phyloP scores from a whole-genome alignment of 164 flowering plant species.

The Cinnamomum micranthum region DNA sequence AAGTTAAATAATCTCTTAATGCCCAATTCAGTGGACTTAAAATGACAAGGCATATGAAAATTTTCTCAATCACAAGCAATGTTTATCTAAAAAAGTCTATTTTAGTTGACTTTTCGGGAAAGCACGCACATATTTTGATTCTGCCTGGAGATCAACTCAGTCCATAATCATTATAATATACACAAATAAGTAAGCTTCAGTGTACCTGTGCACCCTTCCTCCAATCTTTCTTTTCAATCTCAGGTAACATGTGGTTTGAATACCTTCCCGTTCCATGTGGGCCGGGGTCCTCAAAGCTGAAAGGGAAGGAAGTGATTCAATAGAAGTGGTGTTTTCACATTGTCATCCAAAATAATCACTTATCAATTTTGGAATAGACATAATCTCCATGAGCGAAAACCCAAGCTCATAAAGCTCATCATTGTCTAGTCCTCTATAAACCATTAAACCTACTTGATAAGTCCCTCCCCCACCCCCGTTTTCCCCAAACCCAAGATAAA shows the following conservation, averaged over 20 bases:
- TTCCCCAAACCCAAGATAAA: too few species aligned
- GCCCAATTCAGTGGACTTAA: not conserved
- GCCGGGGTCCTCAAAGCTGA: constrained; percentile 96
- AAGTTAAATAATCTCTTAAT: too few species aligned
- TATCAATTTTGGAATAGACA: not conserved
- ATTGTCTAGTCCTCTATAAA: not conserved
- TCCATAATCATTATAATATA: not conserved
- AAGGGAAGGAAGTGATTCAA: not conserved
- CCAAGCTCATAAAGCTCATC: not conserved
- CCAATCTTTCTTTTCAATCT: constrained; percentile 73
- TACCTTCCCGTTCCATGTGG: constrained; percentile 95
- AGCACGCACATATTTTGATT: too few species aligned
- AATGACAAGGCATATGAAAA: not conserved
- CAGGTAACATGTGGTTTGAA: constrained; percentile 88
- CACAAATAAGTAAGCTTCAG: not conserved
- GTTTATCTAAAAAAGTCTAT: too few species aligned
- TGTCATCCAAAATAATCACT: not conserved
- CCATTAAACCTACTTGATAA: too few species aligned
- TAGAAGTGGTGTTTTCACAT: too few species aligned
- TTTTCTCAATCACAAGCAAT: too few species aligned
- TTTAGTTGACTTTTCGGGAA: too few species aligned
- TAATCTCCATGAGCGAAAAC: not conserved
- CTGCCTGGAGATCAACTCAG: too few species aligned
- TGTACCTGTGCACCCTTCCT: constrained; percentile 98
- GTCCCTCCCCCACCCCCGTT: too few species aligned